These are phyloP conservation scores for Didymellaceae sp. DNA, from an alignment of 2,329 filamentous ascomycete genomes.

Conservation along the genomic window DNA sequence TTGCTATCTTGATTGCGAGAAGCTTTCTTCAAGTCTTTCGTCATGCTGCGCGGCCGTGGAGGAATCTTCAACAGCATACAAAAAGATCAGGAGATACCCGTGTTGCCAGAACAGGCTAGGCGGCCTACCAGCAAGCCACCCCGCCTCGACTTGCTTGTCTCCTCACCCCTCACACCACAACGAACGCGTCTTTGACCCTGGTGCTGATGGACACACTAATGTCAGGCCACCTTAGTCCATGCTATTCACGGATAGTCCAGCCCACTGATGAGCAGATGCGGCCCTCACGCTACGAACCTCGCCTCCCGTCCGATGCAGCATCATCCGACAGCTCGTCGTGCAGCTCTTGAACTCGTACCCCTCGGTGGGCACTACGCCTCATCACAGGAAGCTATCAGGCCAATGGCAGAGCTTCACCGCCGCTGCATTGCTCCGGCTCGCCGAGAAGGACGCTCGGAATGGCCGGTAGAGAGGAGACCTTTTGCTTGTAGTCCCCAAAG, in stretches of 20 bases:
- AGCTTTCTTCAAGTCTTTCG: not conserved
- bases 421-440: slow-evolving; percentile 25
- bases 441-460: slow-evolving; percentile 28
- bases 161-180: slow-evolving; percentile 35
- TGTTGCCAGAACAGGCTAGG: slow-evolving; percentile 21
- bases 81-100: slow-evolving; percentile 34
- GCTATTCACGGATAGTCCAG: slow-evolving; percentile 13
- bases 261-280: slow-evolving; percentile 16
- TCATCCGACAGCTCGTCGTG: slow-evolving; percentile 38
- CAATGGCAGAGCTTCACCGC: slow-evolving; percentile 12
- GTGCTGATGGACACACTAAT: slow-evolving; percentile 22
- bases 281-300: slow-evolving; percentile 25
- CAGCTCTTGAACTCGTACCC: slow-evolving; percentile 26
- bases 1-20: not conserved
- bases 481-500: slow-evolving; percentile 18
- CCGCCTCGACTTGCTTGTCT: slow-evolving; percentile 20
- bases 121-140: slow-evolving; percentile 27
- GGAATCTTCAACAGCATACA: slow-evolving; percentile 7
- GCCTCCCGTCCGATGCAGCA: slow-evolving; percentile 41
- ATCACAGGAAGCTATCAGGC: slow-evolving; percentile 14
- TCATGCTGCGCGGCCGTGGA: slow-evolving; percentile 2
- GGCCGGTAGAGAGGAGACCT: slow-evolving; percentile 31
- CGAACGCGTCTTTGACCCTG: slow-evolving; percentile 18
- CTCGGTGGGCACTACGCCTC: slow-evolving; percentile 28
- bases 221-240: slow-evolving; percentile 24